A percentile compares a stretch with the other conserved stretches of the same genome.
Conservation (phyloP, 139 green algal genomes). For the Chlorella sp. region DNA sequence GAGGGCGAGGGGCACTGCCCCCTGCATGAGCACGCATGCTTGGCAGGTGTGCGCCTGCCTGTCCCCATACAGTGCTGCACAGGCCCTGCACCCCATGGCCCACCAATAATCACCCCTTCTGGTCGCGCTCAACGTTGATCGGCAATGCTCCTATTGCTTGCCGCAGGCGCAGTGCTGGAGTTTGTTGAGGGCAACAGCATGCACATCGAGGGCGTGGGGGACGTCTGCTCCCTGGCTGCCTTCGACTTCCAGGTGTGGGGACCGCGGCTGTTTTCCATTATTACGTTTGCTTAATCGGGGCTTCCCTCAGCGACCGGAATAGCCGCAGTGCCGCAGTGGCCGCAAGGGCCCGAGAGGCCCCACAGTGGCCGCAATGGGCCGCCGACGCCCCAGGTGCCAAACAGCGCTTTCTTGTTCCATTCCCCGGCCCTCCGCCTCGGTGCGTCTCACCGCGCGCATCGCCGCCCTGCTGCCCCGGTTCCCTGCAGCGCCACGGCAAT, state of each 20-base stretch:
- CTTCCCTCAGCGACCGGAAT: background rate
- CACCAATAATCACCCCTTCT: background rate
- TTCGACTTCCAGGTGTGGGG: slow-evolving; percentile 72
- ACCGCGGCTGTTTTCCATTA: background rate
- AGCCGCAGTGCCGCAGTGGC: background rate
- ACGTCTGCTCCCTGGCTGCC: slow-evolving; percentile 84
- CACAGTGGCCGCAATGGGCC: too few species aligned
- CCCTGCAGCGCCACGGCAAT: slow-evolving; percentile 79
- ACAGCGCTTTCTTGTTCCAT: too few species aligned
- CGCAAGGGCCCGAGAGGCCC: too few species aligned
- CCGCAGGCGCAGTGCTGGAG: slow-evolving; percentile 71
- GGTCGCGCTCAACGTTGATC: background rate
- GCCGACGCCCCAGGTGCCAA: background rate
- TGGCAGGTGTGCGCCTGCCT: background rate
- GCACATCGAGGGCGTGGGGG: slow-evolving; percentile 81
- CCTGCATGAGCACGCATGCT: background rate
- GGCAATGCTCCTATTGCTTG: background rate
- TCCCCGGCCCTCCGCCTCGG: too few species aligned
- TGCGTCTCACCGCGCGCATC: too few species aligned
- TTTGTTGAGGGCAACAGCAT: slow-evolving; percentile 83
- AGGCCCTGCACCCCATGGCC: background rate
- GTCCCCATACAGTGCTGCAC: background rate
- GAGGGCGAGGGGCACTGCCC: background rate
- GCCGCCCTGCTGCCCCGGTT: background rate
- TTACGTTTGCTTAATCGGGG: background rate